Percentiles rank a stretch among this genome's conserved stretches.
These are phyloP conservation scores for Breynia disticha DNA, from an alignment of 441 rosid genomes.

Conservation along the genomic window DNA sequence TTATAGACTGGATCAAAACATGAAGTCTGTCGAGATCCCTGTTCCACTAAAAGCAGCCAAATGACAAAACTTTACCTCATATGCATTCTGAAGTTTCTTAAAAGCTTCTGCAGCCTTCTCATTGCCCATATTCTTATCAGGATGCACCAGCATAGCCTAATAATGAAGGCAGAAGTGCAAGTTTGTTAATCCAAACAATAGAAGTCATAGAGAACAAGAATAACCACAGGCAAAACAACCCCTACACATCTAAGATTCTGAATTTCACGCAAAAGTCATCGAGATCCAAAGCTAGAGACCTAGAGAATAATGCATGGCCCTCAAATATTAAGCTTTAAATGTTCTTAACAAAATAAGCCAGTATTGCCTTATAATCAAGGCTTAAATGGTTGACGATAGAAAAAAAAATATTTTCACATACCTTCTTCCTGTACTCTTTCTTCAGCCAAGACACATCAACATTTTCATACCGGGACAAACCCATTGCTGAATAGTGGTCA, in stretches of 20 bases:
- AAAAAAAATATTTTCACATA: slow-evolving; percentile 19
- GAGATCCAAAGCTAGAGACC: no score
- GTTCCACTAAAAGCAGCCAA: slow-evolving; percentile 4
- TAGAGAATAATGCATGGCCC: no score
- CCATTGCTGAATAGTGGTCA: slow-evolving; percentile 82
- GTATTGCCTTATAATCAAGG: no score
- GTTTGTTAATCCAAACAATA: slow-evolving; percentile 2
- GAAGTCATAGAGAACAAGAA: slow-evolving; percentile 8
- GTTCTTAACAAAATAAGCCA: no score
- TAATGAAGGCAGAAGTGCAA: slow-evolving; percentile 5
- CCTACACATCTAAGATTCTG: not conserved
- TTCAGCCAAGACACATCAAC: slow-evolving; percentile 66
- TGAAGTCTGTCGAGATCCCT: not conserved
- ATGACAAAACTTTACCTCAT: slow-evolving; percentile 49
- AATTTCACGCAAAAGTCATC: no score
- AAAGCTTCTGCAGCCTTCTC: slow-evolving; percentile 98
- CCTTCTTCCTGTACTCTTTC: slow-evolving; percentile 94
- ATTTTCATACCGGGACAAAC: slow-evolving; percentile 53
- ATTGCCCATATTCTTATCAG: slow-evolving; percentile 98
- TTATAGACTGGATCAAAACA: slow-evolving; percentile 9
- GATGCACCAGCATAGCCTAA: slow-evolving; percentile 98
- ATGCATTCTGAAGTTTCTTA: slow-evolving; percentile 96
- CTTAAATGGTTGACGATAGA: no score
- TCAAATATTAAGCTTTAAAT: no score
- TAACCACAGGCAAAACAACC: not conserved